Evolutionary conservation across 129 eudicot species (phyloP).

Genomic region (Helichrysum umbraculigerum): DNA sequence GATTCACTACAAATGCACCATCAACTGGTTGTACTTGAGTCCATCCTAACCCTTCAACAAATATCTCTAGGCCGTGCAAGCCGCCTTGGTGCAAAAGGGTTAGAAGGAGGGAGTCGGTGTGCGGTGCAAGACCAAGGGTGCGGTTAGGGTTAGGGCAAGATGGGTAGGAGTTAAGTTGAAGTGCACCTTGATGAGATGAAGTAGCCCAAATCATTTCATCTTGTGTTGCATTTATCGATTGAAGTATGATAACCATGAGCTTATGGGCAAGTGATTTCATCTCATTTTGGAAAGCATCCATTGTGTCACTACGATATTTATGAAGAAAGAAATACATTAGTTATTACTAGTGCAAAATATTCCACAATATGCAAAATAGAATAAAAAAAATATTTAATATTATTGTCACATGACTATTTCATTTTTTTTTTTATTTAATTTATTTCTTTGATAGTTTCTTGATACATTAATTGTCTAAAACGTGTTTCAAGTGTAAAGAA

Average conservation of each 20-base stretch:
- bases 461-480: too few species aligned
- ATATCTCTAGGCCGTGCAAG: conserved; percentile 49
- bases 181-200: conserved; percentile 37
- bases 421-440: too few species aligned
- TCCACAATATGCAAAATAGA: neutral
- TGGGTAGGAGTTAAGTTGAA: conserved; percentile 73
- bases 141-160: conserved; percentile 56
- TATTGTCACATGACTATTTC: too few species aligned
- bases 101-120: conserved; percentile 55
- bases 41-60: conserved; percentile 56
- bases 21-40: conserved; percentile 38
- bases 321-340: conserved; percentile 6
- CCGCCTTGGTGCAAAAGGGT: conserved; percentile 62
- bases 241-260: conserved; percentile 44
- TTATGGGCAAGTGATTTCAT: conserved; percentile 48
- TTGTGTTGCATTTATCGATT: conserved; percentile 37
- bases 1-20: conserved; percentile 55
- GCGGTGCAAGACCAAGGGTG: conserved; percentile 63
- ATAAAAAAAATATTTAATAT: neutral
- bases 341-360: neutral
- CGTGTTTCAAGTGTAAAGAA: too few species aligned
- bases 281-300: conserved; percentile 51
- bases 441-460: too few species aligned
- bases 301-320: conserved; percentile 44
- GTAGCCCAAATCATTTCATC: conserved; percentile 33